Evolutionary conservation across 169 alveolate species (phyloP).

Genomic region (Plasmodium gallinaceum): DNA sequence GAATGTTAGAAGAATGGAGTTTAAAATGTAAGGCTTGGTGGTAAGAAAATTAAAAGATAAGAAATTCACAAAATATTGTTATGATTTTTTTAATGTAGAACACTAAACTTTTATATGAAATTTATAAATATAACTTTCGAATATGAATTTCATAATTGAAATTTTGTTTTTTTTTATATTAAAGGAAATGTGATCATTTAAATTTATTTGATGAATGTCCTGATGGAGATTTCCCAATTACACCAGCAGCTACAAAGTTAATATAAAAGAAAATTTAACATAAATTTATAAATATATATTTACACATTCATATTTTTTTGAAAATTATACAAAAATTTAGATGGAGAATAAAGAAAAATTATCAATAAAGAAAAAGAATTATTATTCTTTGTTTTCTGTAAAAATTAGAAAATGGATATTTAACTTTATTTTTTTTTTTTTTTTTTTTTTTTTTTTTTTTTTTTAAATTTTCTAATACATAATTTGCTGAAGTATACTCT

Average conservation of each 20-base stretch:
- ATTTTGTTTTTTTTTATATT: slow-evolving; percentile 14
- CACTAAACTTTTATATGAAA: neutral
- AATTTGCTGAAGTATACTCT: neutral
- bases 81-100: slow-evolving; percentile 2
- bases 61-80: neutral
- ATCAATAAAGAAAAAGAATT: slow-evolving; percentile 24
- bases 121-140: neutral
- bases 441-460: neutral
- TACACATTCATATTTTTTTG: neutral
- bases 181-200: slow-evolving; percentile 61
- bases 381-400: slow-evolving; percentile 24
- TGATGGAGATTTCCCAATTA: slow-evolving; percentile 57
- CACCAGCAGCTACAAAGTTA: slow-evolving; percentile 72
- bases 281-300: neutral
- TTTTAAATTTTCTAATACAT: neutral
- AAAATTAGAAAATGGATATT: slow-evolving; percentile 7
- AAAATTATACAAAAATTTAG: slow-evolving; percentile 9
- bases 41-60: slow-evolving; percentile 15
- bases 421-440: neutral
- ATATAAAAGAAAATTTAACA: slow-evolving; percentile 5
- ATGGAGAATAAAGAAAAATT: slow-evolving; percentile 56
- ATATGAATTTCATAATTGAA: neutral
- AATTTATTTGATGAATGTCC: slow-evolving; percentile 50
- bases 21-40: slow-evolving; percentile 77
- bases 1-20: slow-evolving; percentile 75